Evolutionary conservation across 768 basidiomycete species (phyloP), one percentile per base, ranked within the genome.

Genomic region (Trametes elegans): DNA sequence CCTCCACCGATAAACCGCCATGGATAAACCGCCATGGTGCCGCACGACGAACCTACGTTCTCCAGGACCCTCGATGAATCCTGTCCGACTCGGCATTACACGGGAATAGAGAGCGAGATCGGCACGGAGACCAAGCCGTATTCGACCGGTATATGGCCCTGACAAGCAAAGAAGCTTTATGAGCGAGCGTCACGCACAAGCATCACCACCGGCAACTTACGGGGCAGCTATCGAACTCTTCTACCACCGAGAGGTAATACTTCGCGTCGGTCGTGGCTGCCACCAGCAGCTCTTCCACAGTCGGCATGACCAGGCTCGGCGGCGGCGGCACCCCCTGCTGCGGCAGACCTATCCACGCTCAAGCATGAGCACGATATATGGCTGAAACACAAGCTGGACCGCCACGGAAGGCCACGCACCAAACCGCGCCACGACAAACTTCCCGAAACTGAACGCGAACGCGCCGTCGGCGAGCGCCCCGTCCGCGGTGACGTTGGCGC

Each of bases 351-450:
- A 35, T 21, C 38, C 13, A 31, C 48, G 31, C 32, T 14, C 13
- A 36, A 34, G 16, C 5, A 5, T 32, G 44, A 38, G 31, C 28
- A 23, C n/a, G 18, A 24, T 16, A 11, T 31, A 19, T 35, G 10
- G 7, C n/a, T 27, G 6, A 18, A 28, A 24, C 34, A 13, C 26
- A 26, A 35, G n/a, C 24, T 8, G 16, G 24, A 31, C 23, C 41
- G 21, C 42, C 16, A 34, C 21, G 18, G 5, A 13, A 40, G 11
- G n/a, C n/a, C 6, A 48, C 58, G 24, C 24, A 62, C 61, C 61
- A 36, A 63, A 63, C 57, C 58, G 58, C 27, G 62, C 49, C 26
- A 63, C 56, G 5, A 57, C 43, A 32, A 53, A 63, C 45, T 54
- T 52, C 24, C 62, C 62, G 26, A 63, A 59, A 5, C 57, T 24